A percentile compares a stretch with the other conserved stretches of the same genome.
Conservation (phyloP, 2,329 filamentous ascomycete species). For the Pseudopithomyces maydicus region DNA sequence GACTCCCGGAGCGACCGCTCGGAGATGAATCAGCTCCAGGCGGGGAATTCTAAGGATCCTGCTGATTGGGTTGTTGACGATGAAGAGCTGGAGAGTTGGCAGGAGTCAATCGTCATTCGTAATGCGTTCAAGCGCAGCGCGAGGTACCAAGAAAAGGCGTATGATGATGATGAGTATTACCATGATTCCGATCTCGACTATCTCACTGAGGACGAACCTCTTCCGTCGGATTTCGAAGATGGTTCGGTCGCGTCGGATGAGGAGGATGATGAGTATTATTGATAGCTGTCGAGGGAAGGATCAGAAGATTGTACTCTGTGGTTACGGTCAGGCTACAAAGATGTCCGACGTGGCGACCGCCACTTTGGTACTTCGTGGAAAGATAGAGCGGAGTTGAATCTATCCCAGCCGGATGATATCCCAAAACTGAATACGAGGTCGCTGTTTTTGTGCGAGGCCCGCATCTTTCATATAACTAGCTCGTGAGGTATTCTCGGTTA, state of each 20-base stretch:
- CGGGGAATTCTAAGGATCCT: neutral
- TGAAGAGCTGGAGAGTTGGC: neutral
- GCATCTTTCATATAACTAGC: no score
- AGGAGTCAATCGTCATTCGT: neutral
- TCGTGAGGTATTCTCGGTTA: no score
- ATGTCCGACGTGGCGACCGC: no score
- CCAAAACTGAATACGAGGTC: no score
- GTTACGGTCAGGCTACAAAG: no score
- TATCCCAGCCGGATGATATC: no score
- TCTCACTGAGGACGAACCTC: neutral
- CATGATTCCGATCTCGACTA: no score
- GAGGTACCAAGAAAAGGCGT: neutral
- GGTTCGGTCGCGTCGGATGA: neutral
- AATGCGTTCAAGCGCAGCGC: neutral
- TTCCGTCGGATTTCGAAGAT: neutral
- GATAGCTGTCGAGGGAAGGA: no score
- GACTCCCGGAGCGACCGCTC: neutral
- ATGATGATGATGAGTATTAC: neutral
- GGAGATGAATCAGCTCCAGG: neutral
- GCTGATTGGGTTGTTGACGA: neutral
- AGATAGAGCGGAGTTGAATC: no score
- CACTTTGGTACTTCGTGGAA: no score
- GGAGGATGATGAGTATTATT: neutral
- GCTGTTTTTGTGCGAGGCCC: no score
- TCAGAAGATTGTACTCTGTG: no score